Evolutionary conservation across 768 basidiomycete species (phyloP), one percentile per base, ranked within the genome.

Genomic region (Neoboletus magnificus): DNA sequence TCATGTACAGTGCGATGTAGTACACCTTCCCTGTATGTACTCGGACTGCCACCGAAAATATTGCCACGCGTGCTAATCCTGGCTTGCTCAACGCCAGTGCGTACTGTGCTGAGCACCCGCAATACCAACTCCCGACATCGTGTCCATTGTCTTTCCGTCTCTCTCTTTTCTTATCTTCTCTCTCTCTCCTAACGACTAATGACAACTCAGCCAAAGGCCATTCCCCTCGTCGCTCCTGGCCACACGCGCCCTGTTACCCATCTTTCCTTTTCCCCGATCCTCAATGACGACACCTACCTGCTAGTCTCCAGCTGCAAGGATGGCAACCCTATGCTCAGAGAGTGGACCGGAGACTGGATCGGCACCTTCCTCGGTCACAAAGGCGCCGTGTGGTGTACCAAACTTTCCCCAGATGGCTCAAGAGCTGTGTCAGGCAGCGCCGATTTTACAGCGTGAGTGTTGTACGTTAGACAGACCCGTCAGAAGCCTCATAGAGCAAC

Each of bases 281-380:
- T 92, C 68, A 82, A 92, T 23, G 95, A 98, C 73, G 82, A 84
- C 59, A 84, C 86, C 42, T 98, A 87, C 73, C 77, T 98, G 59
- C 82, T 99, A 59, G 89, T 98, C 66, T 98, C 95, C 54, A 90
- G 91, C 64, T 98, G 97, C 79, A 99, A 98, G 75, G 97, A 98
- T 79, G 97, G 97, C 33, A 98, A 93, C 65, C 95, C 93, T 43
- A 95, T 96, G 92, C 77, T 97, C 62, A 84, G 93, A 67, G 89
- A 93, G 67, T 96, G 95, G 95, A 91, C 92, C 52, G 96, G 96
- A 33, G 97, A 99, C 73, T 99, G 97, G 97, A 91, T 97, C 69
- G 97, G 97, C 36, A 91, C 89, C 18, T 92, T 91, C 71, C 78
- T 91, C 40, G 89, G 89, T 23, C 89, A 91, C 75, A 91, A 92